Conservation (phyloP, 2,329 filamentous ascomycete genomes). For the Talaromyces sp. region DNA sequence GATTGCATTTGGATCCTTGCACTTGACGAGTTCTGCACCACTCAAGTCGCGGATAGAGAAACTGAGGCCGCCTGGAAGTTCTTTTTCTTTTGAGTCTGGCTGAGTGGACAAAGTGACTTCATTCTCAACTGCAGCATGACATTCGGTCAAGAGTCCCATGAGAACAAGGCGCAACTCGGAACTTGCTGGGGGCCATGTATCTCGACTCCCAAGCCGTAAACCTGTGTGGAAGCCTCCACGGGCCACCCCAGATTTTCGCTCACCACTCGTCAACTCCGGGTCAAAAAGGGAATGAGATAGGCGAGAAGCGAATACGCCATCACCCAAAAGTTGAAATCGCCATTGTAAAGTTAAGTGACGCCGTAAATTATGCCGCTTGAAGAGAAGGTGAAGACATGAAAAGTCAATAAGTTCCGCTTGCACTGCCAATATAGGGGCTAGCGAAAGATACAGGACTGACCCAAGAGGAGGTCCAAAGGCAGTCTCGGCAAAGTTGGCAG, state of each 20-base stretch:
- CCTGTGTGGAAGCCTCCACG: slow-evolving; percentile 71
- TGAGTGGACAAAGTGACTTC: slow-evolving; percentile 11
- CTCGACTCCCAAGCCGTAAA: slow-evolving; percentile 71
- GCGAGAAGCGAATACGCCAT: slow-evolving; percentile 74
- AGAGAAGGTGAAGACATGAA: slow-evolving; percentile 71
- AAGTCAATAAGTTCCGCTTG: slow-evolving; percentile 75
- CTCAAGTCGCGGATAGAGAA: slow-evolving; percentile 82
- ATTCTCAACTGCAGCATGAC: slow-evolving; percentile 46
- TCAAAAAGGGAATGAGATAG: slow-evolving; percentile 82
- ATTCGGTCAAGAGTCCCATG: slow-evolving; percentile 78
- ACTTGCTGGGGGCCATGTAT: slow-evolving; percentile 88
- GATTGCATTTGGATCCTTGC: slow-evolving; percentile 75
- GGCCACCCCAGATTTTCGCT: slow-evolving; percentile 64
- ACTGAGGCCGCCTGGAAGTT: slow-evolving; percentile 65
- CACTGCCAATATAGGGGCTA: slow-evolving; percentile 65
- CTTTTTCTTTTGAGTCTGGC: slow-evolving; percentile 19
- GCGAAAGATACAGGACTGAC: slow-evolving; percentile 61
- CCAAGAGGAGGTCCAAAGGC: slow-evolving; percentile 37
- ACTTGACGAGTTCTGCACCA: slow-evolving; percentile 71
- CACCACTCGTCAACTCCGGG: slow-evolving; percentile 72
- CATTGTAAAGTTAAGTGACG: slow-evolving; percentile 70
- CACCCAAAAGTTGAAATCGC: slow-evolving; percentile 77
- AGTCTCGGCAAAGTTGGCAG: slow-evolving; percentile 10
- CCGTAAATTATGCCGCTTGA: slow-evolving; percentile 65
- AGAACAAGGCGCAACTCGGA: slow-evolving; percentile 87